Percentiles rank a stretch among this genome's conserved stretches.
phyloP scores from a whole-genome alignment of 768 basidiomycete species.

The Russula emetica region DNA sequence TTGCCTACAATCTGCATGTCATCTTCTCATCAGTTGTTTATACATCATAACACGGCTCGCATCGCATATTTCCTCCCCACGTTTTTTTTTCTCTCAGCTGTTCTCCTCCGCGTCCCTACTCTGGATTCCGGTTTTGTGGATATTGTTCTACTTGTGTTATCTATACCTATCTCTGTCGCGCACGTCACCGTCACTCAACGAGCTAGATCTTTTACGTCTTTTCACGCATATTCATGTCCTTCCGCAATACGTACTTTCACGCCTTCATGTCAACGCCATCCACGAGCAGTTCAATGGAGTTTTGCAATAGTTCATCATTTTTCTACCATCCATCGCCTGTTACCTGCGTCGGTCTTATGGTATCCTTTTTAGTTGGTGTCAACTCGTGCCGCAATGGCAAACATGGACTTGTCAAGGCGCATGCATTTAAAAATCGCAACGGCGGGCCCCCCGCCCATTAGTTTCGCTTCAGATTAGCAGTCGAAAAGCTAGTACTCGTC shows the following conservation, averaged over 20 bases:
- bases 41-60: slow-evolving; percentile 15
- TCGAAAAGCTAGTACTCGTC: too few species aligned
- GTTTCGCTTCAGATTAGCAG: too few species aligned
- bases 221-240: slow-evolving; percentile 11
- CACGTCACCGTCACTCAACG: slow-evolving; percentile 10
- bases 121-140: background rate
- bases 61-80: slow-evolving; percentile 9
- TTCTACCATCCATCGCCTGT: background rate
- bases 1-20: background rate
- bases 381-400: background rate
- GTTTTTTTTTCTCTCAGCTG: background rate
- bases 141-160: slow-evolving; percentile 9
- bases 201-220: slow-evolving; percentile 2
- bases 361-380: too few species aligned
- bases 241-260: slow-evolving; percentile 1
- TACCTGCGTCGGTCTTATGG: too few species aligned
- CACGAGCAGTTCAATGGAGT: slow-evolving; percentile 6
- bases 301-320: background rate
- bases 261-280: background rate
- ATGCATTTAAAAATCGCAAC: too few species aligned
- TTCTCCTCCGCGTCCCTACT: background rate
- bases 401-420: background rate
- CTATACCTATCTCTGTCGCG: slow-evolving; percentile 13
- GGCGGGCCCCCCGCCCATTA: too few species aligned
- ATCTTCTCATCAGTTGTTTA: slow-evolving; percentile 17